Percentiles rank a stretch among this genome's conserved stretches.
phyloP scores from a whole-genome alignment of 225 moss, liverwort and hornwort species.

The Asterella californica region DNA sequence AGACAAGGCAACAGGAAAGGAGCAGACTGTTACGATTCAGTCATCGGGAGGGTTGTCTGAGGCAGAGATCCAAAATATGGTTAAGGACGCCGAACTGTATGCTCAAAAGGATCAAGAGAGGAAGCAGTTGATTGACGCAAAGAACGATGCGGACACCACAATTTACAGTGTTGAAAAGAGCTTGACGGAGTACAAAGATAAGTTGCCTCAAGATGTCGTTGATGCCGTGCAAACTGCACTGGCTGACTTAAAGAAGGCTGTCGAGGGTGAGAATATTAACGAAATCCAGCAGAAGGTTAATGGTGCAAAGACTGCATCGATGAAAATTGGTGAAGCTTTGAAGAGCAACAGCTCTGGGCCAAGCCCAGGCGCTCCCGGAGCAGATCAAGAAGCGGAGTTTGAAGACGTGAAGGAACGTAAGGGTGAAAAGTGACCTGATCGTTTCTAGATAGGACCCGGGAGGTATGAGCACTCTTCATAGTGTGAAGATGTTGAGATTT shows the following conservation, averaged over 20 bases:
- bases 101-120: conserved; percentile 82
- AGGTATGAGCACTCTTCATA: conserved; percentile 7
- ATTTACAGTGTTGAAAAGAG: conserved; percentile 69
- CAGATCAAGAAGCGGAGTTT: conserved; percentile 72
- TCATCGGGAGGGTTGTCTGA: conserved; percentile 89
- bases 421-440: conserved; percentile 55
- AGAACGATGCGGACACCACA: conserved; percentile 77
- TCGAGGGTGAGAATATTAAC: conserved; percentile 56
- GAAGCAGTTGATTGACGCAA: conserved; percentile 81
- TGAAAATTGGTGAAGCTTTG: conserved; percentile 82
- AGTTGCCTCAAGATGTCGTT: conserved; percentile 66
- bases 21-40: conserved; percentile 87
- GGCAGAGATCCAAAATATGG: conserved; percentile 84
- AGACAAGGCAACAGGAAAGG: conserved; percentile 81
- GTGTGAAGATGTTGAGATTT: conserved; percentile 9
- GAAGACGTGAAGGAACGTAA: conserved; percentile 80
- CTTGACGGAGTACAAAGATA: conserved; percentile 70
- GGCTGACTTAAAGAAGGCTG: conserved; percentile 58
- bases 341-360: conserved; percentile 54
- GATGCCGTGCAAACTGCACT: conserved; percentile 47
- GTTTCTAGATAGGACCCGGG: conserved; percentile 4
- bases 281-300: conserved; percentile 57
- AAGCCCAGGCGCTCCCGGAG: conserved; percentile 35
- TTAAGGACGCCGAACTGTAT: conserved; percentile 77
- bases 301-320: conserved; percentile 61